These are phyloP conservation scores for Sugiyamaella grinbergsii DNA, from an alignment of 1,139 yeast genomes.

Conservation along the genomic window DNA sequence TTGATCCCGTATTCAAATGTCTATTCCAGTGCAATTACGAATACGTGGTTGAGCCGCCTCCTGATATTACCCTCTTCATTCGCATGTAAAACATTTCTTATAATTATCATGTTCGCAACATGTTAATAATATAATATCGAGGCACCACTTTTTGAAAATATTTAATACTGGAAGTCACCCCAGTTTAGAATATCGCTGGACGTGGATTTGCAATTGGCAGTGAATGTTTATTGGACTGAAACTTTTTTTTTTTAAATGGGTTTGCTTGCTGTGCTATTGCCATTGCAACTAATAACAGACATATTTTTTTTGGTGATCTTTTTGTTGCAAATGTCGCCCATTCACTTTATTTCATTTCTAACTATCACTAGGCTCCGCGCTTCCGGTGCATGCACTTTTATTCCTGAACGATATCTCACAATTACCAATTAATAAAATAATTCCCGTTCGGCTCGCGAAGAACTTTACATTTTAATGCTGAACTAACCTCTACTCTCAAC, in stretches of 20 bases:
- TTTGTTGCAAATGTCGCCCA: not conserved
- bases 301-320: not conserved
- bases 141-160: not conserved
- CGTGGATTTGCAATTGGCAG: too few relatives aligned
- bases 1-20: too few relatives aligned
- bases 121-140: not conserved
- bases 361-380: not conserved
- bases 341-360: constrained; percentile 1
- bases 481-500: too few relatives aligned
- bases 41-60: too few relatives aligned
- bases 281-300: not conserved
- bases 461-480: too few relatives aligned
- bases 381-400: not conserved
- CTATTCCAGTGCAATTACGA: too few relatives aligned
- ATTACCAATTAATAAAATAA: too few relatives aligned
- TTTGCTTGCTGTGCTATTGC: too few relatives aligned
- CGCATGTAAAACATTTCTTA: not conserved
- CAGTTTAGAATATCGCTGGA: not conserved
- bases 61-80: too few relatives aligned
- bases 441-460: too few relatives aligned
- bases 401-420: not conserved
- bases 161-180: not conserved
- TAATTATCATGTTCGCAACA: not conserved
- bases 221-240: not conserved
- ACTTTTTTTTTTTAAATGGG: too few relatives aligned